Base-by-base conservation (phyloP, 2,329 filamentous ascomycete species). In the Proliferodiscus dingleyae region DNA sequence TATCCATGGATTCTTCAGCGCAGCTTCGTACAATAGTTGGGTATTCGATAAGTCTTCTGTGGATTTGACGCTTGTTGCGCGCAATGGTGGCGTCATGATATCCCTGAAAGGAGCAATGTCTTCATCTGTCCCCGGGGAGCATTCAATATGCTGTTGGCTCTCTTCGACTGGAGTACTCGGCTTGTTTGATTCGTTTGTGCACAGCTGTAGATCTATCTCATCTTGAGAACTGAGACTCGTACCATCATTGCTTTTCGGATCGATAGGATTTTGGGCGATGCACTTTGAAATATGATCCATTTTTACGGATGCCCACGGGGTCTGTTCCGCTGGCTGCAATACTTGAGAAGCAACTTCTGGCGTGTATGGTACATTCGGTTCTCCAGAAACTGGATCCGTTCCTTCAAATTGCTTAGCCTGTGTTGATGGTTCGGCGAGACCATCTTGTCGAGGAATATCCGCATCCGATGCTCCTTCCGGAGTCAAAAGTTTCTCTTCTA, bases 1-100 rank as follows among this genome's bases (percentile, higher is more conserved):
- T 21, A 40, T 43, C 61, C 61, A 63, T 3, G 61, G 60, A 49
- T 63, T 63, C 4, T 41, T 49, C 4, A 45, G 51, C 8, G 56
- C 48, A 18, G 51, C 56, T 24, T 57, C 52, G 11, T 54, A 32
- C 11, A 60, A 51, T 39, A 50, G 36, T 43, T 61, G 60, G 4
- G 54, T 61, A 28, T 37, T 51, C 8, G 51, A 41, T 6, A 46
- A 21, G 16, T n/a, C 39, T 9, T 41, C 34, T 2, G 21, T 21
- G 10, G 18, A 16, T 5, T 22, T 19, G 15, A 8, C 16, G 15
- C 22, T 13, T 23, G 10, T 32, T 24, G 29, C 21, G n/a, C 49
- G 52, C 24, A 46, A 43, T 19, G 51, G 41, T 38, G 53, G 53
- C 9, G 54, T 54, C 29, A 55, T 50, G 3, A 58, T 42, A 38